These are phyloP conservation scores for Annulohypoxylon truncatum DNA, from an alignment of 2,329 filamentous ascomycete species.

Conservation along the genomic window DNA sequence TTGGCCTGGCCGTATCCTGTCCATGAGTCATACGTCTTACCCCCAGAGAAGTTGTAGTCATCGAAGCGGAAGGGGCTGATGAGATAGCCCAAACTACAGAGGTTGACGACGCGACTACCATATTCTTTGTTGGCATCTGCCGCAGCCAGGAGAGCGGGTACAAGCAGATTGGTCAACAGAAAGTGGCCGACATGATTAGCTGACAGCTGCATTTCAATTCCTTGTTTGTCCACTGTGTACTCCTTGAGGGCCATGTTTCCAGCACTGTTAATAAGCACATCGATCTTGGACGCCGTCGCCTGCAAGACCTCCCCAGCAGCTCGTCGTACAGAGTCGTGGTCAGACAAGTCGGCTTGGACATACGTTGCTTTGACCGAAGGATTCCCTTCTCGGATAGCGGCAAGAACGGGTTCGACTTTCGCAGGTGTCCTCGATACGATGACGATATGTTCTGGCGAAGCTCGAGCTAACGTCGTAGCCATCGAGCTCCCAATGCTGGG, in stretches of 20 bases:
- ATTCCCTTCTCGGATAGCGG: neutral
- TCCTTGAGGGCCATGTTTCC: constrained; percentile 43
- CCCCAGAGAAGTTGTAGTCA: constrained; percentile 55
- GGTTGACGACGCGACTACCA: constrained; percentile 54
- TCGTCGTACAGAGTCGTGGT: neutral
- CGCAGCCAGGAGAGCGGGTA: constrained; percentile 53
- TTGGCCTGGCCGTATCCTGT: constrained; percentile 61
- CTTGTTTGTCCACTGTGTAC: constrained; percentile 43
- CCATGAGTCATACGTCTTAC: constrained; percentile 55
- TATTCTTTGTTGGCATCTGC: constrained; percentile 42
- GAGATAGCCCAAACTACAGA: constrained; percentile 55
- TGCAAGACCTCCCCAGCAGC: neutral
- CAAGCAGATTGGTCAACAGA: constrained; percentile 58
- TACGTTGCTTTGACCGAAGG: neutral
- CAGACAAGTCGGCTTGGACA: neutral
- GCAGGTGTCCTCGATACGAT: neutral
- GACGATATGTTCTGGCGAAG: neutral
- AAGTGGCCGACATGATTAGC: constrained; percentile 63
- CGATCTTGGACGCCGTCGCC: neutral
- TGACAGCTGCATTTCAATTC: constrained; percentile 55
- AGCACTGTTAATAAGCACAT: constrained; percentile 44
- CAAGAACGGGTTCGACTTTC: neutral
- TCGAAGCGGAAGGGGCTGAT: constrained; percentile 56
- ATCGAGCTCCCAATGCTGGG: neutral
- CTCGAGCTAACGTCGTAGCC: neutral